Evolutionary conservation across 2,329 filamentous ascomycete genomes (phyloP).

Genomic region (Neoarthrinium moseri): DNA sequence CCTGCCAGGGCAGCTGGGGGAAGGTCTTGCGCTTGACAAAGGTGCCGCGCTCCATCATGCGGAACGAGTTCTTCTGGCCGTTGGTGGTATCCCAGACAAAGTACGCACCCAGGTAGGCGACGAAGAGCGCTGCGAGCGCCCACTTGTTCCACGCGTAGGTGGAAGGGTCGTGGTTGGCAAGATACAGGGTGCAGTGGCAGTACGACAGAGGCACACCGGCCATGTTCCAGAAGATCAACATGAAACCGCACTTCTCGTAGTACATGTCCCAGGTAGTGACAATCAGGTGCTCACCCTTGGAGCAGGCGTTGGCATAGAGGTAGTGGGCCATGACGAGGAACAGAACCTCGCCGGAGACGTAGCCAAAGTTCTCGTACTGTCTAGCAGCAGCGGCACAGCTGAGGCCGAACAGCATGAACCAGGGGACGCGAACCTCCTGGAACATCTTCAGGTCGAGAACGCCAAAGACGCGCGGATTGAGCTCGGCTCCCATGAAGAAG

Average conservation of each 20-base stretch:
- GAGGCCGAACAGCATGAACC: slow-evolving; percentile 85
- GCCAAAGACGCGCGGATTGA: slow-evolving; percentile 85
- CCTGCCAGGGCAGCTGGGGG: slow-evolving; percentile 88
- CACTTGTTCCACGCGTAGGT: slow-evolving; percentile 75
- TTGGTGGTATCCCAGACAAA: slow-evolving; percentile 93
- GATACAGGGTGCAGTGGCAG: slow-evolving; percentile 89
- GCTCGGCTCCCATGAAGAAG: slow-evolving; percentile 90
- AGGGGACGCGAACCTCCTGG: slow-evolving; percentile 87
- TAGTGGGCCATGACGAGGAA: slow-evolving; percentile 89
- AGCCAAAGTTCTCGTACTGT: slow-evolving; percentile 83
- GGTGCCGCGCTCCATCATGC: slow-evolving; percentile 73
- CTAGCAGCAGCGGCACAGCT: slow-evolving; percentile 74
- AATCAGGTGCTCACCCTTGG: slow-evolving; percentile 90
- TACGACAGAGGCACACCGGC: slow-evolving; percentile 88
- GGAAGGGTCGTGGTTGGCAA: slow-evolving; percentile 78
- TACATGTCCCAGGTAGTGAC: slow-evolving; percentile 94
- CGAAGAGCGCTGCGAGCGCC: slow-evolving; percentile 63
- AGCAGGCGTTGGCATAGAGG: slow-evolving; percentile 88
- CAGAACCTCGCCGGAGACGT: slow-evolving; percentile 78
- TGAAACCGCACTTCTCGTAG: slow-evolving; percentile 95
- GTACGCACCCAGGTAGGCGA: slow-evolving; percentile 78
- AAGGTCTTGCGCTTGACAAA: slow-evolving; percentile 73
- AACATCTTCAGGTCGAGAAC: slow-evolving; percentile 96
- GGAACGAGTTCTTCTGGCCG: slow-evolving; percentile 92
- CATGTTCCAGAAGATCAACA: slow-evolving; percentile 97